These are phyloP conservation scores for Gossypium longicalyx DNA, from an alignment of 345 rosid species.

Conservation along the genomic window DNA sequence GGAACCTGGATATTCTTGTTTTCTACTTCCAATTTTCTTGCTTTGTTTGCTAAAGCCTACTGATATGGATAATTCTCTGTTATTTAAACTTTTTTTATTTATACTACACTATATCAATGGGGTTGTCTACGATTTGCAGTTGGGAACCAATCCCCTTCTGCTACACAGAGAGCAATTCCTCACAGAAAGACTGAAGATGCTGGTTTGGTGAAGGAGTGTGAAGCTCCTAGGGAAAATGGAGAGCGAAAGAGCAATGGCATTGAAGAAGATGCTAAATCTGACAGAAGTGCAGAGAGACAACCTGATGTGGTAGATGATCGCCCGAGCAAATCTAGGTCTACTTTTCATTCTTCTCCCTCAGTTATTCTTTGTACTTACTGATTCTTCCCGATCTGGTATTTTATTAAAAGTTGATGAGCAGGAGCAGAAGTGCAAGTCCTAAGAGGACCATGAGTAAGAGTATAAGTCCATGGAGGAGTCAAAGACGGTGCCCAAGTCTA, in stretches of 20 bases:
- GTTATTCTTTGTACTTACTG: slow-evolving; percentile 36
- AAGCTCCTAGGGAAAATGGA: slow-evolving; percentile 59
- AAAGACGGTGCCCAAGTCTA: slow-evolving; percentile 57
- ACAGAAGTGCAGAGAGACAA: slow-evolving; percentile 60
- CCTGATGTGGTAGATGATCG: slow-evolving; percentile 81
- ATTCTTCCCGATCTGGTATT: slow-evolving; percentile 40
- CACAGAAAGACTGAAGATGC: slow-evolving; percentile 39
- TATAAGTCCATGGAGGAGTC: slow-evolving; percentile 58
- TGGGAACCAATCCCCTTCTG: slow-evolving; percentile 34
- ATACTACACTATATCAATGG: not conserved
- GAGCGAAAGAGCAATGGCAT: slow-evolving; percentile 47
- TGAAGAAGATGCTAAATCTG: slow-evolving; percentile 40
- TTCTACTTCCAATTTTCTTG: not conserved
- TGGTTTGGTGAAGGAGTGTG: slow-evolving; percentile 40
- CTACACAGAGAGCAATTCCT: slow-evolving; percentile 39
- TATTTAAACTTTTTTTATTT: not conserved
- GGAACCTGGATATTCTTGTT: not conserved
- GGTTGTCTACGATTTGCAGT: slow-evolving; percentile 23
- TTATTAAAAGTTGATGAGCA: slow-evolving; percentile 61
- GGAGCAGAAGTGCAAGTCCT: slow-evolving; percentile 91
- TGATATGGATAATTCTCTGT: not conserved
- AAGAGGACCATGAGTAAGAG: slow-evolving; percentile 76
- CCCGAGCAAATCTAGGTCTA: slow-evolving; percentile 85
- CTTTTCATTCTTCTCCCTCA: slow-evolving; percentile 38
- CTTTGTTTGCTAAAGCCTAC: not conserved